Base-by-base conservation (phyloP, 2,329 filamentous ascomycete species). In the Ceratocystis cacaofunesta region DNA sequence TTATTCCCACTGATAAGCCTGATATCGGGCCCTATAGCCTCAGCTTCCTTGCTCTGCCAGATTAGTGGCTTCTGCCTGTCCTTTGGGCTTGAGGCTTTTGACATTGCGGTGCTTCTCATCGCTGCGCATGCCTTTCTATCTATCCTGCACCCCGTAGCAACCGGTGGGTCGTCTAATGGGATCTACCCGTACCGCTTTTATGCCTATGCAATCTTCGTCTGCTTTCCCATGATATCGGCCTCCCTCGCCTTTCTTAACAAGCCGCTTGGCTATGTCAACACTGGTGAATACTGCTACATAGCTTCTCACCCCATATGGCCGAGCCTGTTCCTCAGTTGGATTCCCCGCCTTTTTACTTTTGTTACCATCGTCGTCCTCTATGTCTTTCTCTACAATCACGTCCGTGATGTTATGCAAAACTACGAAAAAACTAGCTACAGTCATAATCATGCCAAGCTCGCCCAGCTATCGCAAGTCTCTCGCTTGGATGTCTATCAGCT, bases 121-220 rank as follows among this genome's bases (percentile, higher is more conserved):
- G 85, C 88, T 19, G 71, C 90, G 7, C 89, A 92, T 72, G 87
- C 86, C 62, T 83, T 82, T 2, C 75, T 90, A 10, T 88, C 87
- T 73, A 86, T 92, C 63, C 85, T 90, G 69, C 79, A 81, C 25
- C 83, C 84, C 0, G 72, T 72, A 50, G 70, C 72, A 28, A 71
- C 73, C 1, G 75, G 76, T 15, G 79, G 82, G 1, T 57, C 66
- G 6, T 78, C 82, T 67, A 82, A 84, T 58, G 88, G 88, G 0
- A 78, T 92, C 0, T 89, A 89, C 71, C 84, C 82, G 1, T 86
- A 86, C 68, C 82, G 87, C 3, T 76, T 80, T 22, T 75, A 77
- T 28, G 83, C 88, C 4, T 87, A 86, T 69, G 71, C 74, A 17
- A 70, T 78, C 36, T 87, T 83, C 72, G 71, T 85, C 17, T 68